Base-by-base conservation (phyloP, 163 green algal genomes). In the Picocystis sp. region DNA sequence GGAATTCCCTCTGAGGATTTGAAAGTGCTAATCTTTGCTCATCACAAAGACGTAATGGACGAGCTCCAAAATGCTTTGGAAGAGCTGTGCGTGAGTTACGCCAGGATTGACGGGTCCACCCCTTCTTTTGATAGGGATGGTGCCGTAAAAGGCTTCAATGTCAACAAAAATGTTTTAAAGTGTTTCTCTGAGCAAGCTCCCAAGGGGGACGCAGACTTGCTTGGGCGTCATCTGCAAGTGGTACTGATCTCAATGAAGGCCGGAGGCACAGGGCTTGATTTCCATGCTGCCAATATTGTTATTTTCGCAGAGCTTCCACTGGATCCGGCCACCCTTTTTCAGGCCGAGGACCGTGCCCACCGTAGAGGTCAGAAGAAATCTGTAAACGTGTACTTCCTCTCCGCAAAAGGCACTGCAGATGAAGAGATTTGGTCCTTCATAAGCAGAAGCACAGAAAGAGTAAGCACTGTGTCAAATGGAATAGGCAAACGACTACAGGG, bases 301-400 rank as follows among this genome's bases (percentile, higher is more conserved):
- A 81, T 95, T 15, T 98, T 98, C 80, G 86, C 77, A 38, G 86
- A 95, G 71, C 71, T 95, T 55, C 85, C 85, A 1, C 49, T 34
- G 19, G 61, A 84, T 11, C 70, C 83, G 23, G 62, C 79, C 0
- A 50, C 81, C 19, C 19, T 74, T n/a, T 21, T 48, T 9, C 89
- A 98, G 64, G 89, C 86, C 0, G 89, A 98, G 65, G 87, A 89
- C 62, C 65, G 89, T 0, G 84, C 81, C 1, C 87, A 97, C 65
- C 72, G 89, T 47, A 79, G 79, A 52, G 88, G 88, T 19, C 74
- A 92, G 66, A 49, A 22, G 1, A 56, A 42, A 17, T 45, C 69
- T 2, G 82, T 95, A 62, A 95, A 93, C 57, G 72, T 95, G 8
- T 95, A 95, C 71, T 93, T 94, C 52, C 69, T 97, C 47, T 81